Base-by-base conservation (phyloP, 2,329 filamentous ascomycete species). In the Byssochlamys sp. region DNA sequence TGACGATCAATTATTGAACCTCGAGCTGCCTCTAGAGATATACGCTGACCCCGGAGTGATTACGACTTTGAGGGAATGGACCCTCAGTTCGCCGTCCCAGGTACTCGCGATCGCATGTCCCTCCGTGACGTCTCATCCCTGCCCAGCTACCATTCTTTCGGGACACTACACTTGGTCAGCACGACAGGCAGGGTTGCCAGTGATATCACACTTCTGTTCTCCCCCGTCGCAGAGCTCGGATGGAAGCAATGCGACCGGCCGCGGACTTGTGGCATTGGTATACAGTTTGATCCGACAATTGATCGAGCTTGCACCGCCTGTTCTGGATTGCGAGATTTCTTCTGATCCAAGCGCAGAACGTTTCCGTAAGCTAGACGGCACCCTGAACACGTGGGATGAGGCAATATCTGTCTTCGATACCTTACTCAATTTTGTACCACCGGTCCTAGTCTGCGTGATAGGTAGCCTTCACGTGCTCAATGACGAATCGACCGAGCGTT, bases 211-310 rank as follows among this genome's bases (percentile, higher is more conserved):
- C 51, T 74, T 73, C 56, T 74, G 72, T 54, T 61, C 66, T 14
- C 62, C 71, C 4, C 64, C 69, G 6, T 19, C 57, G 58, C 3
- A 52, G 64, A 24, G 28, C 59, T 51, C 55, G 10, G 58, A 61
- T 48, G 66, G 65, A 27, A 63, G 66, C 53, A 69, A 62, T 2
- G 51, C 60, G 1, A 66, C 66, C 25, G 63, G 70, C 55, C 65
- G 67, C 31, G 69, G 71, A 2, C 62, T 74, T 3, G 66, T 74
- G n/a, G 67, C 69, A 3, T 66, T 74, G 7, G 65, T 69, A 1
- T 74, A 74, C 58, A 74, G 72, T 58, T 54, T 74, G 19, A 71
- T 74, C 28, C 70, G 72, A 9, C 72, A 74, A 57, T 57, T 74
- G 55, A 69, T 74, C 26, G 69, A 74, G 56, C 66, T 64, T 31